These are phyloP conservation scores for Tetraselmis chui DNA, from an alignment of 139 green algal genomes.

Conservation along the genomic window DNA sequence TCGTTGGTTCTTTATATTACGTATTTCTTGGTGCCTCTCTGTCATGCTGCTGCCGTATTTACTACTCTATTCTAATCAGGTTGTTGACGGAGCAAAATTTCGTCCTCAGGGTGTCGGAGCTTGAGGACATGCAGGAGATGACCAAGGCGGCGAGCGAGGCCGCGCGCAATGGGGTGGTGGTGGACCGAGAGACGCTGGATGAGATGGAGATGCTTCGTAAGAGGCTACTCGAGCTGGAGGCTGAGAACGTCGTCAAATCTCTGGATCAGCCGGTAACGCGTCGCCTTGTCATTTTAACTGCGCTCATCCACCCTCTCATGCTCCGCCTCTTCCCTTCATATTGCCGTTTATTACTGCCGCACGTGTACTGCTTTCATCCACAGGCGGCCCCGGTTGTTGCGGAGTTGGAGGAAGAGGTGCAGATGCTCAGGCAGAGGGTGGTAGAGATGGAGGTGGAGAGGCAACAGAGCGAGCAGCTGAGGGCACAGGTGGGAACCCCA, in stretches of 20 bases:
- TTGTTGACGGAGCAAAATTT: background rate
- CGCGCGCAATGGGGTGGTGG: background rate
- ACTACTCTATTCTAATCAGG: too few species aligned
- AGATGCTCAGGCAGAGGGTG: conserved; percentile 3
- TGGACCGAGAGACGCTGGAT: background rate
- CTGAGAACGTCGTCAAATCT: background rate
- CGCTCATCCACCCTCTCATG: too few species aligned
- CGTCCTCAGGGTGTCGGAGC: conserved; percentile 6
- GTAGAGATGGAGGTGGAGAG: conserved; percentile 3
- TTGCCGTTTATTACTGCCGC: too few species aligned
- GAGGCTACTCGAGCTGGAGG: conserved; percentile 16
- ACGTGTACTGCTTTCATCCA: too few species aligned
- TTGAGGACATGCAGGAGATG: conserved; percentile 13
- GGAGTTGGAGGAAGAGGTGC: conserved; percentile 16
- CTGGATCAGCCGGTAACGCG: background rate
- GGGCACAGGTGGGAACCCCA: background rate
- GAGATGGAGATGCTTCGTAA: conserved; percentile 7
- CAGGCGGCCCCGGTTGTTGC: conserved; percentile 4
- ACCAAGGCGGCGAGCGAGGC: background rate
- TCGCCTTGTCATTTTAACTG: too few species aligned
- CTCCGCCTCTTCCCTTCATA: too few species aligned
- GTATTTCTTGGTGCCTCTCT: too few species aligned
- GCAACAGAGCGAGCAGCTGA: background rate
- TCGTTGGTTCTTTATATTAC: too few species aligned
- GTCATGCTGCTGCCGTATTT: background rate